Evolutionary conservation across 208 protist species (phyloP), one percentile per base, ranked within the genome.

Genomic region (Vickermania ingenoplastis): DNA sequence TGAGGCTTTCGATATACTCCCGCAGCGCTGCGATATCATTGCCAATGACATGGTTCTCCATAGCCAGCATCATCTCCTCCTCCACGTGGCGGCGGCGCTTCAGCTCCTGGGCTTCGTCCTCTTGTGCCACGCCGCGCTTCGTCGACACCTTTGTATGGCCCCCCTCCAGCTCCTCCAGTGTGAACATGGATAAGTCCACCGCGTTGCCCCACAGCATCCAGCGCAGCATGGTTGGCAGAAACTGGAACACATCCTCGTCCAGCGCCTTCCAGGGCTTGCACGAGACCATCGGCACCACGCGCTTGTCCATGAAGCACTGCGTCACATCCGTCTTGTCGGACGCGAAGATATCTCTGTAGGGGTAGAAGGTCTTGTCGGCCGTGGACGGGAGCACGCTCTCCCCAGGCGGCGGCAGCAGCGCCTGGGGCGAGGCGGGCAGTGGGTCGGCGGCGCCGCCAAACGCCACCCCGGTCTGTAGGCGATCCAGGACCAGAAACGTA

Each of bases 201-300:
- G 74, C 79, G 59, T 94, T 94, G 26, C 83, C 87, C 87, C 87
- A 94, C 31, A 94, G 59, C 79, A 88, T 85, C 83, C 87, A 91
- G 1, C 81, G 77, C 50, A 91, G 65, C 55, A 94, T 50, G 1
- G 81, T 67, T 29, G 56, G 69, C 25, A 79, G 60, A 64, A 89
- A 88, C 36, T 70, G 53, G 11, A 64, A 31, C 45, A 50, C 63
- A 7, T 45, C 36, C 11, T 17, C 36, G 36, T 7, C 7, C 11
- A 45, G 36, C 21, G 77, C 66, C 36, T 53, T 53, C 87, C 83
- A 91, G 2, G 87, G 80, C 55, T 67, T 53, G 56, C 83, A 91
- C 11, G 67, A 67, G n/a, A 94, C 61, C 83, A 94, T 94, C 45
- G 81, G 81, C 54, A 63, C 67, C 58, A 94, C 72, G 54, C 78